Percentiles rank a stretch among this genome's conserved stretches.
phyloP scores from a whole-genome alignment of 129 eudicot species.

The Daucus carota region DH1_v3.0 NC_030387.2:36821001-36821500 shows the following conservation, averaged over 20 bases:
- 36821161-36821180: neutral
- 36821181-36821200: neutral
- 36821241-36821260: neutral
- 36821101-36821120: no score
- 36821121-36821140: no score
- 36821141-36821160: neutral
- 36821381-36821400: neutral
- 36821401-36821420: slow-evolving; percentile 12
- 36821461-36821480: neutral
- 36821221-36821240: slow-evolving; percentile 8
- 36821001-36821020: neutral
- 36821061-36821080: no score
- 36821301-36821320: slow-evolving; percentile 19
- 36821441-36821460: neutral
- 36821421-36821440: slow-evolving; percentile 6
- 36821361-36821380: neutral
- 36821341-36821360: neutral
- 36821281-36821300: slow-evolving; percentile 27
- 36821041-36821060: neutral
- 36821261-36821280: slow-evolving; percentile 5
- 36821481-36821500: neutral
- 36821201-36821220: neutral
- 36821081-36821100: no score
- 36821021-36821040: neutral
- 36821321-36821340: neutral